phyloP scores from a whole-genome alignment of 2,329 filamentous ascomycete genomes.

The Botrytis galanthina region DNA sequence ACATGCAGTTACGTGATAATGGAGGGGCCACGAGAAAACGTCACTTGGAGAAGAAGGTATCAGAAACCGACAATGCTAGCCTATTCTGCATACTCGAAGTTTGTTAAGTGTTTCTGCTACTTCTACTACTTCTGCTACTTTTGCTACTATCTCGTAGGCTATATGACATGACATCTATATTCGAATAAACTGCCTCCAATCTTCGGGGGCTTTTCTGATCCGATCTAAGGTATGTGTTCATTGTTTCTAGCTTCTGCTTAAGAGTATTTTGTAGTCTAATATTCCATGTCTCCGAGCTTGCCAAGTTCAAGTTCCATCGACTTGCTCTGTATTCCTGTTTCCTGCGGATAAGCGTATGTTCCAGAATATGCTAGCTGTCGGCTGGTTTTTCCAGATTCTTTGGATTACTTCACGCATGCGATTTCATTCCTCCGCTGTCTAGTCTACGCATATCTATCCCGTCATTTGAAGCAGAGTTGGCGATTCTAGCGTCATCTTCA shows the following conservation, averaged over 20 bases:
- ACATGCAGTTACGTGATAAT: not conserved
- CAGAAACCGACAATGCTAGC: not conserved
- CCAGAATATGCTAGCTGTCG: not conserved
- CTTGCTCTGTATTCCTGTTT: not conserved
- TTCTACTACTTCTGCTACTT: not conserved
- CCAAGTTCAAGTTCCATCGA: not conserved
- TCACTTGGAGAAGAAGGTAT: not conserved
- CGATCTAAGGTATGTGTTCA: not conserved
- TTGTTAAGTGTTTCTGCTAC: not conserved
- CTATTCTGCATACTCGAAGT: not conserved
- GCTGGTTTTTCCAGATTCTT: not conserved
- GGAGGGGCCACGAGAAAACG: not conserved
- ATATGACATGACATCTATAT: rapidly evolving
- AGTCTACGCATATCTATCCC: too few relatives aligned
- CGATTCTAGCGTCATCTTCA: not conserved
- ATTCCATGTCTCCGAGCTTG: not conserved
- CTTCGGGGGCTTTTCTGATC: not conserved
- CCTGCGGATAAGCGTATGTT: not conserved
- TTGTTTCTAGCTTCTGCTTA: not conserved
- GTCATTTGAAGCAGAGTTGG: not conserved
- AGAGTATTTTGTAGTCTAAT: not conserved
- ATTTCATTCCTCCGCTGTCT: not conserved
- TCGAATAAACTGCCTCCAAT: not conserved
- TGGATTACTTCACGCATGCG: not conserved
- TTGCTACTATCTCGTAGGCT: not conserved